Base-by-base conservation (phyloP, 2,329 filamentous ascomycete genomes). In the Sporothrix protearum region DNA sequence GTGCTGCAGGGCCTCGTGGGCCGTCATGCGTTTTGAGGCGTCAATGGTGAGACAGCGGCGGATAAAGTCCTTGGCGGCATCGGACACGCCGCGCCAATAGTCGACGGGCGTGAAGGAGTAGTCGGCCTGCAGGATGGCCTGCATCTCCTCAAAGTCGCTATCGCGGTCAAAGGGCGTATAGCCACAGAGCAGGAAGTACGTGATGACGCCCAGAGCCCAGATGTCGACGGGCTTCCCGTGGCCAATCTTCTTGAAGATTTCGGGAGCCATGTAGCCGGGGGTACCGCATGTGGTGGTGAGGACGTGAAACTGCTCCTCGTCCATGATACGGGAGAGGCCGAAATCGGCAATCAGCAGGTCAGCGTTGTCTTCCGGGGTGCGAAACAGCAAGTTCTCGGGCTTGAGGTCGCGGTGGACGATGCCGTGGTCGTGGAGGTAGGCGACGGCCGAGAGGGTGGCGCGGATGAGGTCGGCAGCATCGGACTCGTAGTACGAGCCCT, bases 81-180 rank as follows among this genome's bases (percentile, higher is more conserved):
- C 86, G 30, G 93, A 97, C 74, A 99, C 95, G 73, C 93, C 93
- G 74, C 94, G 92, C 96, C 96, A 99, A 85, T 98, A 98, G 80
- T 97, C 95, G 73, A 92, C 83, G 1, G 96, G 96, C 3, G 93
- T 95, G 81, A 98, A 99, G 78, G 89, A 92, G 85, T 98, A 99
- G 83, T 98, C 95, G 73, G 96, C 96, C 74, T 94, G 92, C 71
- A 98, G 88, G 79, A 99, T 99, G 76, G 96, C 96, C 83, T 98
- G 95, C 95, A 99, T 98, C 83, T 99, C 96, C 83, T 99, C 96
- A 78, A 98, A 90, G 82, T 99, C 97, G 77, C 90, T 95, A 81
- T 98, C 96, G 71, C 96, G 92, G 82, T 99, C 96, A 80, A 99
- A 99, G 14, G 96, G 96, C 0, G 96, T 99, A 83, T 98, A 98